Conservation (phyloP, 2,329 filamentous ascomycete species). For the Incumbomyces delicatus region DNA sequence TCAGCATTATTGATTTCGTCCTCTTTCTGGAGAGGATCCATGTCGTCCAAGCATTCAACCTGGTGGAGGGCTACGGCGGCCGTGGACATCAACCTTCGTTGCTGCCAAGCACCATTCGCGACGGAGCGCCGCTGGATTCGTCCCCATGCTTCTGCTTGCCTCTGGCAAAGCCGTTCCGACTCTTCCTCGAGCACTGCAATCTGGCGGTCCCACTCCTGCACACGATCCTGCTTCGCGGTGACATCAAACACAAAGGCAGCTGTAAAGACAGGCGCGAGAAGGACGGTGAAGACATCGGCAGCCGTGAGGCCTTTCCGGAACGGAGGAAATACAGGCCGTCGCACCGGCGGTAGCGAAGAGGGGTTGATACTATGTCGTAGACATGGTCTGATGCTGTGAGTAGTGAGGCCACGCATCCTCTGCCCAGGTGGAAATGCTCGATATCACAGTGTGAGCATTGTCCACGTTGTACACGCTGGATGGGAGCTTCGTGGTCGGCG, state of each 20-base stretch:
- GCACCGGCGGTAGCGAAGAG: background rate
- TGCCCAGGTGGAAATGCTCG: background rate
- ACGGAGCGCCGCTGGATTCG: conserved; percentile 11
- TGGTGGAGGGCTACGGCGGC: background rate
- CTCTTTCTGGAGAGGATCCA: conserved; percentile 1
- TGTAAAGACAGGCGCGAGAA: conserved; percentile 17
- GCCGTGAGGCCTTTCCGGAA: conserved; percentile 12
- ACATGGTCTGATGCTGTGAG: conserved; percentile 1
- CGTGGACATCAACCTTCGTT: conserved; percentile 13
- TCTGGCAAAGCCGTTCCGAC: conserved; percentile 12
- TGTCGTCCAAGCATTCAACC: background rate
- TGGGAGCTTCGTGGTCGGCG: background rate
- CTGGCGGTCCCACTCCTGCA: conserved; percentile 19
- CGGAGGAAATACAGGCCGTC: background rate
- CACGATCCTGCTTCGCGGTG: conserved; percentile 17
- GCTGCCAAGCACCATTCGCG: conserved; percentile 7
- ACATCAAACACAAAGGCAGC: conserved; percentile 17
- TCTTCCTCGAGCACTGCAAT: conserved; percentile 15
- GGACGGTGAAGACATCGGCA: conserved; percentile 18
- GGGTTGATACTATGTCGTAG: background rate
- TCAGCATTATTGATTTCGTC: conserved; percentile 1
- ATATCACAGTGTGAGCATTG: background rate
- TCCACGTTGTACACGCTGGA: background rate
- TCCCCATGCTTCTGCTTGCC: conserved; percentile 12
- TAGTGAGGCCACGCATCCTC: conserved; percentile 5